Evolutionary conservation across 345 rosid genomes (phyloP).

Genomic region (Pugionium dolabratum): DNA sequence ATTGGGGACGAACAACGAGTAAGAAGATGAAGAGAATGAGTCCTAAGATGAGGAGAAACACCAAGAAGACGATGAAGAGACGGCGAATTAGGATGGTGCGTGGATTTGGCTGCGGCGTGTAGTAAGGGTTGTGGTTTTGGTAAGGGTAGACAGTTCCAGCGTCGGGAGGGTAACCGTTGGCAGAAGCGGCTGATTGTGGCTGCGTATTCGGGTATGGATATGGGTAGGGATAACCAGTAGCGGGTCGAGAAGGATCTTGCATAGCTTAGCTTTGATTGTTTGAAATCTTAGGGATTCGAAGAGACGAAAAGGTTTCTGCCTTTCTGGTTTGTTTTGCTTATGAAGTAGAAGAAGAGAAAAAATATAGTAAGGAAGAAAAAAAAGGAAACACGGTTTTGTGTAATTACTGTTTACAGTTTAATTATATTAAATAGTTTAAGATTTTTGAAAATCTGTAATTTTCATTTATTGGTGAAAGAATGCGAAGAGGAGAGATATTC

Average conservation of each 20-base stretch:
- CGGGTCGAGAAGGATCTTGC: constrained; percentile 47
- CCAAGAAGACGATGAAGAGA: constrained; percentile 37
- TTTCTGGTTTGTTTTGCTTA: no score
- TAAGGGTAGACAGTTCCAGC: constrained; percentile 50
- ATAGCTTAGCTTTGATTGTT: constrained; percentile 39
- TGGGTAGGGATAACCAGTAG: constrained; percentile 60
- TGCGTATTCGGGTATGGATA: constrained; percentile 47
- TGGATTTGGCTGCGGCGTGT: constrained; percentile 44
- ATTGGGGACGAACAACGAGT: constrained; percentile 71
- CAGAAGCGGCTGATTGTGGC: constrained; percentile 37
- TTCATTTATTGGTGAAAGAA: no score
- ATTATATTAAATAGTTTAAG: no score
- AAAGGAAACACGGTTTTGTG: no score
- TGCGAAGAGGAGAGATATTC: no score
- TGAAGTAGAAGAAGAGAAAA: no score
- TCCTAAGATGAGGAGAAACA: constrained; percentile 48
- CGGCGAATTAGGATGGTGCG: constrained; percentile 57
- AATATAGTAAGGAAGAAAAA: no score
- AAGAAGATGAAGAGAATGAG: constrained; percentile 55
- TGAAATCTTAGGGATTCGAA: constrained; percentile 8
- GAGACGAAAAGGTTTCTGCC: background rate
- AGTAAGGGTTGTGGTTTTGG: constrained; percentile 48
- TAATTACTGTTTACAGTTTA: no score
- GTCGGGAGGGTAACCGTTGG: constrained; percentile 50
- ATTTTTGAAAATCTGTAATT: no score